phyloP scores from a whole-genome alignment of 2,329 filamentous ascomycete genomes.

The Pseudofabraea citricarpa region DNA sequence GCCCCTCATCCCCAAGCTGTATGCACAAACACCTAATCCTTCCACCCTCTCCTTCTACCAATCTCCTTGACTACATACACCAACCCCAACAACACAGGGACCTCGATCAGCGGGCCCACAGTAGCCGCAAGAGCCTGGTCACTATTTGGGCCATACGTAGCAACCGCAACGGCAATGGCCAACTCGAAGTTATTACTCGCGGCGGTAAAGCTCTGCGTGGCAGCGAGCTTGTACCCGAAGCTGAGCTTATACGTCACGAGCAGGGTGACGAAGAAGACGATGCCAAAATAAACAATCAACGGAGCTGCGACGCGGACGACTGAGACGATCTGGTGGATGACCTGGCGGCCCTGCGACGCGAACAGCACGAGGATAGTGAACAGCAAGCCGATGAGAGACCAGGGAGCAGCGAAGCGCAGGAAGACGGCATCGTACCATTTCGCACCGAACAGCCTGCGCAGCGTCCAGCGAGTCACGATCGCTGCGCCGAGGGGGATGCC shows the following conservation, averaged over 20 bases:
- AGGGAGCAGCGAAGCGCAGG: constrained; percentile 64
- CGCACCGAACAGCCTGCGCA: constrained; percentile 50
- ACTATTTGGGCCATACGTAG: constrained; percentile 72
- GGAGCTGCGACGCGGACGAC: constrained; percentile 79
- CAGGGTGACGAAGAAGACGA: constrained; percentile 70
- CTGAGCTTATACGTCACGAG: constrained; percentile 58
- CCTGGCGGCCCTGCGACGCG: constrained; percentile 70
- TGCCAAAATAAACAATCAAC: constrained; percentile 72
- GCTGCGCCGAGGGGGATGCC: constrained; percentile 80
- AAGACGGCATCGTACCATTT: constrained; percentile 66
- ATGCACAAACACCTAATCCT: too few species aligned
- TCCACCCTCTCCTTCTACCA: constrained; percentile 37
- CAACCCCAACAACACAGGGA: constrained; percentile 72
- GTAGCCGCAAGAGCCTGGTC: constrained; percentile 79
- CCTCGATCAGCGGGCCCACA: constrained; percentile 81
- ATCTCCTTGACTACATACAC: constrained; percentile 69
- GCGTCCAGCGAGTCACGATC: constrained; percentile 63
- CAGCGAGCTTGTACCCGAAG: constrained; percentile 65
- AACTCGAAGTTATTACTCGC: constrained; percentile 93
- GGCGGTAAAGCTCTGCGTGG: constrained; percentile 82
- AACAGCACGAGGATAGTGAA: constrained; percentile 88
- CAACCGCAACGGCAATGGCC: constrained; percentile 82
- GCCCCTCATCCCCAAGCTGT: too few species aligned
- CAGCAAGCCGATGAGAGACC: constrained; percentile 75
- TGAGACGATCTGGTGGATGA: constrained; percentile 78